Percentiles rank a stretch among this genome's conserved stretches.
Conservation (phyloP, 345 rosid genomes). For the Orychophragmus violaceus region DNA sequence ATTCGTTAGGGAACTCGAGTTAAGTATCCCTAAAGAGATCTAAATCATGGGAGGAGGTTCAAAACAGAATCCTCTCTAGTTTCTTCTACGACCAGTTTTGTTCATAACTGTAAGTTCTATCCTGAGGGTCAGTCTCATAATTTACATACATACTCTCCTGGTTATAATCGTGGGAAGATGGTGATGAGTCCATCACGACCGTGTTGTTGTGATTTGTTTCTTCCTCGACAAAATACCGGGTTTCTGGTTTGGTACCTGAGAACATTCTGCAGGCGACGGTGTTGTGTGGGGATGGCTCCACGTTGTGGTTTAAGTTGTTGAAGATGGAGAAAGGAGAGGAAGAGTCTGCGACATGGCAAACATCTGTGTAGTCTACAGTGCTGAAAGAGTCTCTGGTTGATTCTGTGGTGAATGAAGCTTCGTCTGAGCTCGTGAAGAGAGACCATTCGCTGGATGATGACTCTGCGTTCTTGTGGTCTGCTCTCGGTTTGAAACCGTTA, state of each 20-base stretch:
- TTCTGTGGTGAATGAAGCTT: constrained; percentile 84
- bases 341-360: constrained; percentile 42
- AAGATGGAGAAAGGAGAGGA: constrained; percentile 49
- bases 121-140: not conserved
- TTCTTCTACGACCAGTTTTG: constrained; percentile 27
- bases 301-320: constrained; percentile 38
- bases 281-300: constrained; percentile 38
- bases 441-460: constrained; percentile 66
- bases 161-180: not conserved
- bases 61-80: constrained; percentile 19
- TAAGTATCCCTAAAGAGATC: constrained; percentile 26
- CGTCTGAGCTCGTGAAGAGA: constrained; percentile 82
- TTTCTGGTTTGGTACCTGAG: constrained; percentile 43
- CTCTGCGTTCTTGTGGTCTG: constrained; percentile 34
- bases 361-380: constrained; percentile 56
- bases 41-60: constrained; percentile 25
- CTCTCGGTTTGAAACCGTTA: constrained; percentile 25
- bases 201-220: constrained; percentile 1
- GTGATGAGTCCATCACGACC: not conserved
- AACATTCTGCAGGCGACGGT: constrained; percentile 51
- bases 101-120: constrained; percentile 2
- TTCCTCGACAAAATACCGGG: constrained; percentile 42
- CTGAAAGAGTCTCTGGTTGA: constrained; percentile 83
- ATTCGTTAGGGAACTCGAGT: constrained; percentile 24
- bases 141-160: constrained; percentile 1